phyloP scores from a whole-genome alignment of 2,329 filamentous ascomycete genomes.

The Aspergillus phoenicis region DNA sequence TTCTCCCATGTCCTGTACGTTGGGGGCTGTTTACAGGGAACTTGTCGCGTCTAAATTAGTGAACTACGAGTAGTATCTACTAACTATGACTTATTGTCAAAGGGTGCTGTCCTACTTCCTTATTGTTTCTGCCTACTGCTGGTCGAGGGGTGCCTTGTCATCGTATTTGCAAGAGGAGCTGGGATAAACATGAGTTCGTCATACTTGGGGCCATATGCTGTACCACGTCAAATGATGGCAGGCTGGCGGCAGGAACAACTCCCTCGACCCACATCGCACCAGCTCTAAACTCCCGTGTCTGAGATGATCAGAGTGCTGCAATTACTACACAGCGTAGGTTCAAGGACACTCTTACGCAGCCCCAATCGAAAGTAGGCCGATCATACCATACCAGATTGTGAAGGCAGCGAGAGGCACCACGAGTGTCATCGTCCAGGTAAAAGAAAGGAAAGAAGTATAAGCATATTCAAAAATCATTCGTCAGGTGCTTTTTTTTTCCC shows the following conservation, averaged over 20 bases:
- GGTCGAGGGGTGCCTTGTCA: neutral
- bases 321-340: neutral
- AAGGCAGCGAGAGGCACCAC: neutral
- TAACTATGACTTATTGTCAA: too few relatives aligned
- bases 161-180: neutral
- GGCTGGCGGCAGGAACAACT: neutral
- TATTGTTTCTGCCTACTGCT: neutral
- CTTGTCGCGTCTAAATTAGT: too few relatives aligned
- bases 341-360: neutral
- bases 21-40: too few relatives aligned
- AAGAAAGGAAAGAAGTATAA: neutral
- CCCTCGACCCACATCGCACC: neutral
- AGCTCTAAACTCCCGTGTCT: neutral
- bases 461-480: conserved; percentile 13
- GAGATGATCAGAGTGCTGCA: neutral
- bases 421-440: neutral
- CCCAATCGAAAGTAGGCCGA: neutral
- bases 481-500: conserved; percentile 22
- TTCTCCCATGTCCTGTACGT: too few relatives aligned
- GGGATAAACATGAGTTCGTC: neutral
- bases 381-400: neutral
- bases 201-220: neutral
- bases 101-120: neutral
- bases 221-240: neutral
- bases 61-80: too few relatives aligned